phyloP scores from a whole-genome alignment of 2,329 filamentous ascomycete species.

The Trichoderma simmonsii region DNA sequence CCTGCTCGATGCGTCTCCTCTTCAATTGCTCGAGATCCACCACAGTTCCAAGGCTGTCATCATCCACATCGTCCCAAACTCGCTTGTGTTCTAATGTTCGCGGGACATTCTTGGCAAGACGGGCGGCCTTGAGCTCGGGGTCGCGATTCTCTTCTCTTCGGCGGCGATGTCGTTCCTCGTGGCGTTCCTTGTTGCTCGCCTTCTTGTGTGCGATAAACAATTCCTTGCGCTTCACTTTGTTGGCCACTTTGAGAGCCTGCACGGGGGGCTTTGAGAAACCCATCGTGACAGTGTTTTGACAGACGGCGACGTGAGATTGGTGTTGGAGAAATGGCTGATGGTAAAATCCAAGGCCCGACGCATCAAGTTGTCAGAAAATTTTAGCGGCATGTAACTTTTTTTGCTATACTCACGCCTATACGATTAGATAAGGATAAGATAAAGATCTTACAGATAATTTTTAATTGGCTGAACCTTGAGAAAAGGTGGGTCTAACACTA shows the following conservation, averaged over 20 bases:
- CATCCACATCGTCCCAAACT: constrained; percentile 78
- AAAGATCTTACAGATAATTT: too few relatives aligned
- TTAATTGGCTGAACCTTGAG: rapidly evolving
- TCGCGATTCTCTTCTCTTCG: constrained; percentile 85
- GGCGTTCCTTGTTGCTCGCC: constrained; percentile 66
- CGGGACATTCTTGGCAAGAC: constrained; percentile 75
- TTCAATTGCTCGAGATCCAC: constrained; percentile 61
- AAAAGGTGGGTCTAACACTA: neutral
- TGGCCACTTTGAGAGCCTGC: constrained; percentile 52
- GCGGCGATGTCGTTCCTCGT: constrained; percentile 71
- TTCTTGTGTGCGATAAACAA: constrained; percentile 80
- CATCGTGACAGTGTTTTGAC: constrained; percentile 25
- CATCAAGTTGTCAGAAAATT: constrained; percentile 28
- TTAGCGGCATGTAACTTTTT: constrained; percentile 35
- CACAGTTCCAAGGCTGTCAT: constrained; percentile 53
- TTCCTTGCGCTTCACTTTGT: constrained; percentile 76
- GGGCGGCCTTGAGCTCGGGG: constrained; percentile 68
- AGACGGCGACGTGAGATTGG: neutral
- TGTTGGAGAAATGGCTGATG: constrained; percentile 8
- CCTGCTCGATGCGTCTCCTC: constrained; percentile 53
- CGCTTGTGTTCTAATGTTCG: constrained; percentile 82
- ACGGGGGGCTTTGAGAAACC: constrained; percentile 35
- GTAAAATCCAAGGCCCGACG: constrained; percentile 1
- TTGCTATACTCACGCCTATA: neutral
- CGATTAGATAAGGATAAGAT: neutral